Conservation (phyloP, 2,329 filamentous ascomycete species). For the Aspergillus persii region DNA sequence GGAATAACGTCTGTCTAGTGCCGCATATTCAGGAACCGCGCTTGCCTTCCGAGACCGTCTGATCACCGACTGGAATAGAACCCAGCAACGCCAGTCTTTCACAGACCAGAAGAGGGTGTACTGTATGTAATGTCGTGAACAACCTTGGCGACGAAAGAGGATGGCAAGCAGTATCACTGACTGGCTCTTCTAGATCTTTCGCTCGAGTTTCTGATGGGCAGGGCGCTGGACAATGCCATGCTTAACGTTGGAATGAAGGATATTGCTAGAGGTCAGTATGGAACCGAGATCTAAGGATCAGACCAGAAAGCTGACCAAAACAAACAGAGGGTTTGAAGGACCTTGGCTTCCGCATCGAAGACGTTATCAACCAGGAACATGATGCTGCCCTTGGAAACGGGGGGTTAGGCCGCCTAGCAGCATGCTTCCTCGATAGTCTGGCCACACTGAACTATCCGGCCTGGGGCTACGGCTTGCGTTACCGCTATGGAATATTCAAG, state of each 20-base stretch:
- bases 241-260: slow-evolving; percentile 90
- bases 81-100: slow-evolving; percentile 92
- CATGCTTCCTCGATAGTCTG: slow-evolving; percentile 94
- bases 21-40: slow-evolving; percentile 86
- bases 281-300: slow-evolving; percentile 19
- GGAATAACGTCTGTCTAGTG: slow-evolving; percentile 44
- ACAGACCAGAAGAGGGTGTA: slow-evolving; percentile 91
- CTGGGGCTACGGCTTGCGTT: slow-evolving; percentile 95
- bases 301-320: slow-evolving; percentile 10
- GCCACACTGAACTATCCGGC: slow-evolving; percentile 93
- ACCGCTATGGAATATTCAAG: slow-evolving; percentile 98
- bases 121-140: slow-evolving; percentile 50
- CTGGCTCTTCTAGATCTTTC: slow-evolving; percentile 64
- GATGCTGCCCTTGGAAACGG: slow-evolving; percentile 96
- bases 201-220: slow-evolving; percentile 95
- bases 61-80: slow-evolving; percentile 96
- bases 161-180: background rate
- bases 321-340: slow-evolving; percentile 73
- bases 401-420: slow-evolving; percentile 88
- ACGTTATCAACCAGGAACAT: slow-evolving; percentile 90
- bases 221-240: slow-evolving; percentile 97
- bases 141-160: background rate
- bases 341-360: slow-evolving; percentile 94
- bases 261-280: slow-evolving; percentile 65
- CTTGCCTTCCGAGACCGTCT: slow-evolving; percentile 90